Percentiles rank a stretch among this genome's conserved stretches.
phyloP scores from a whole-genome alignment of 2,329 filamentous ascomycete species.

The Alternaria longipes region DNA sequence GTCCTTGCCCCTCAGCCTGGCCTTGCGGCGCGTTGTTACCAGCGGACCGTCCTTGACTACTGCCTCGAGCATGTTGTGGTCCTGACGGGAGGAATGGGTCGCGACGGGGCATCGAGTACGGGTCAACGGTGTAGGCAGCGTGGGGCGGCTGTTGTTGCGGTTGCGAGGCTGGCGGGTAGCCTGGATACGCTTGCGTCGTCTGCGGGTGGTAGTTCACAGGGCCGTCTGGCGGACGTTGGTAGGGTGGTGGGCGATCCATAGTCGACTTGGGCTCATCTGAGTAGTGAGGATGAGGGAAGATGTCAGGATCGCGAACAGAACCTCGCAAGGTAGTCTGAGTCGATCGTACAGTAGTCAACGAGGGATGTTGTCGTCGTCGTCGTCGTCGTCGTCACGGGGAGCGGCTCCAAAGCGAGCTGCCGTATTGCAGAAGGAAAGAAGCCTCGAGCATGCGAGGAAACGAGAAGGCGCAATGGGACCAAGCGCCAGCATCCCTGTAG shows the following conservation, averaged over 20 bases:
- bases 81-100: constrained; percentile 57
- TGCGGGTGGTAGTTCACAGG: constrained; percentile 59
- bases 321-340: too few relatives aligned
- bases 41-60: constrained; percentile 51
- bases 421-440: constrained; percentile 11
- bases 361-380: neutral
- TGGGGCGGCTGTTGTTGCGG: constrained; percentile 51
- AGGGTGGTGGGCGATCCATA: constrained; percentile 54
- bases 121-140: constrained; percentile 56
- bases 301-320: neutral
- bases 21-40: constrained; percentile 40
- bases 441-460: constrained; percentile 26
- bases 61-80: constrained; percentile 50
- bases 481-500: constrained; percentile 21
- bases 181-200: constrained; percentile 37
- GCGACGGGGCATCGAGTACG: constrained; percentile 57
- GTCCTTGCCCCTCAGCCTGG: constrained; percentile 47
- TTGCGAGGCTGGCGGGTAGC: constrained; percentile 45
- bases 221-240: constrained; percentile 51
- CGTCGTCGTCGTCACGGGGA: neutral
- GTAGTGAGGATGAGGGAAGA: constrained; percentile 1
- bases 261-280: constrained; percentile 26
- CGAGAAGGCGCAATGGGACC: constrained; percentile 25
- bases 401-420: neutral
- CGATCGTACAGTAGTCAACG: neutral